Evolutionary conservation across 805 yeast species (phyloP), one percentile per base, ranked within the genome.

Genomic region (Candida boleticola): DNA sequence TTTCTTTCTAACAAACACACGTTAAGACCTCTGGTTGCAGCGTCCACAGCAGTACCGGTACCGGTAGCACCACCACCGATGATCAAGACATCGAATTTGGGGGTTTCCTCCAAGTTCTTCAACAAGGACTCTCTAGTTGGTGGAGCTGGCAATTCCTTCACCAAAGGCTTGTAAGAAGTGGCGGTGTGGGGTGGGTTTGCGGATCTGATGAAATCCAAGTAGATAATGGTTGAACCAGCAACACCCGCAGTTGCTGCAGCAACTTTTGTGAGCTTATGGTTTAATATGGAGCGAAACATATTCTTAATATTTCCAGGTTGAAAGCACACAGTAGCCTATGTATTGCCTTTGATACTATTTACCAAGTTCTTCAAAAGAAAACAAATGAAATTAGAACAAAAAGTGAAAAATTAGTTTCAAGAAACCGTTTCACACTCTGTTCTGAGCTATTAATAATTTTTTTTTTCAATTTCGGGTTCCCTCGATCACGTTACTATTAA

Each of bases 41-140:
- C 97, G 66, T 90, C 98, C 34, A 90, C 71, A 1, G 97, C 97
- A 37, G 88, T 79, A 46, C 97, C 98, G 4, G 96, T 72, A 48
- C 98, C 98, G 13, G 93, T 83, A 30, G 97, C 97, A 60, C 98
- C 98, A 52, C 97, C 97, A 47, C 98, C 98, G 52, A 92, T 82
- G 52, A 90, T 74, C 49, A 90, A 66, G n/a, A 90, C 76, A 60
- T 92, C 97, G 56, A 77, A 82, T 58, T 83, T 76, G 40, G 77
- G 63, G 36, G 66, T 48, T 13, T 52, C 44, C 3, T 68, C 68
- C 44, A 83, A 60, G 45, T 73, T 74, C 3, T 70, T 55, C 39
- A 84, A 48, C 45, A 83, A 60, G 36, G 76, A 78, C 3, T 65
- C 62, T 59, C 92, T 71, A 1, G 80, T 43, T 20, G 87, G 86